phyloP scores from a whole-genome alignment of 495 filamentous ascomycete genomes.

The Lepidopterella palustris region DNA sequence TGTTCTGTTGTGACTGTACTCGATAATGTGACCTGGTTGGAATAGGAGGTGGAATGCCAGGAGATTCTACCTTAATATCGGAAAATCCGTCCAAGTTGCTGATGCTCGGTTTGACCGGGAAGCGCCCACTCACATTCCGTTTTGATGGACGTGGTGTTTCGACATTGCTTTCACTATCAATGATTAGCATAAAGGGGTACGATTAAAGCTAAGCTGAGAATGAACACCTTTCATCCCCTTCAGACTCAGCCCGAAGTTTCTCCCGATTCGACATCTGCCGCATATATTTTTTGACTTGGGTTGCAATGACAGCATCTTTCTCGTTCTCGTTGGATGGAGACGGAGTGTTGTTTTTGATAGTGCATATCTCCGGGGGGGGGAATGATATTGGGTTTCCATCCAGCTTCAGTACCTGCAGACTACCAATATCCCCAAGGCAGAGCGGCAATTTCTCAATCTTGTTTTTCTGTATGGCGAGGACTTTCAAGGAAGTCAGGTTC shows the following conservation, averaged over 20 bases:
- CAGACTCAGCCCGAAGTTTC: conserved; percentile 44
- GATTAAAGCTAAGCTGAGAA: background rate
- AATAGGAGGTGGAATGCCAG: conserved; percentile 53
- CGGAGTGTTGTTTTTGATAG: conserved; percentile 42
- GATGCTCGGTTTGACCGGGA: conserved; percentile 74
- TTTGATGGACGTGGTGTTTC: conserved; percentile 74
- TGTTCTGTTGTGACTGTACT: conserved; percentile 63
- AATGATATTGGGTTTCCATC: conserved; percentile 76
- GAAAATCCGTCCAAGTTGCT: conserved; percentile 38
- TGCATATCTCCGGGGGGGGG: conserved; percentile 55
- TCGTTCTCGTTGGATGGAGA: conserved; percentile 49
- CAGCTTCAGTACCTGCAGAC: conserved; percentile 78
- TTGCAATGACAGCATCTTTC: conserved; percentile 62
- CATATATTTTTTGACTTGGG: conserved; percentile 70
- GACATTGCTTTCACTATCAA: conserved; percentile 43
- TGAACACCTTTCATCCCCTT: conserved; percentile 56
- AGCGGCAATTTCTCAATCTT: conserved; percentile 74
- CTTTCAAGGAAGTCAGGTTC: conserved; percentile 54
- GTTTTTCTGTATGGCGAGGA: conserved; percentile 62
- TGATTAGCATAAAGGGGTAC: background rate
- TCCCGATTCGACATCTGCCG: conserved; percentile 47
- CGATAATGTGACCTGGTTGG: conserved; percentile 72
- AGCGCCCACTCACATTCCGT: conserved; percentile 67
- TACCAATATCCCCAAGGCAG: conserved; percentile 80
- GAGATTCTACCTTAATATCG: conserved; percentile 22